Base-by-base conservation (phyloP, 2,329 filamentous ascomycete species). In the Hymenotorrendiella dingleyae region DNA sequence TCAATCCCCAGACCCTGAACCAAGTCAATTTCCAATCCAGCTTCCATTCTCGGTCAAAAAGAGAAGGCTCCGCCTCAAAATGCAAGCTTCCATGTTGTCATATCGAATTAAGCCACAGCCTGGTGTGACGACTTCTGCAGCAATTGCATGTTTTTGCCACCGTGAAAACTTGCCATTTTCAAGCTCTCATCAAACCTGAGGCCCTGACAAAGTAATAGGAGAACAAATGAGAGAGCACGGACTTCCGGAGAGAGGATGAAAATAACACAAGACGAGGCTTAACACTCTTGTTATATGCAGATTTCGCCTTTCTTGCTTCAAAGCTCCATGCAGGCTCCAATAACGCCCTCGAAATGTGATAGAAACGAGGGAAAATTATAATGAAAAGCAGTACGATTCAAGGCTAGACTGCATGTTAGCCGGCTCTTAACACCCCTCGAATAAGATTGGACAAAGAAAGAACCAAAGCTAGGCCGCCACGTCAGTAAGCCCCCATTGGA, bases 401-500 rank as follows among this genome's bases (percentile, higher is more conserved):
- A 19, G 40, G 34, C 14, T 37, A 16, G 14, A 40, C 39, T 52
- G 48, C 47, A 51, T 47, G 46, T 49, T 42, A 51, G 40, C 42
- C 47, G 37, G 50, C 45, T 46, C 48, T 52, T 47, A 45, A 39
- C 22, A 46, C 36, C 27, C 36, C 36, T 39, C 52, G 27, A 53
- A 32, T 41, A 54, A 52, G 52, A 54, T 42, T 41, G 27, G 27
- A 42, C 35, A 34, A 40, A 26, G 36, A 48, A 33, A 46, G 46
- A 55, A 45, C 57, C 59, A 61, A 52, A 54, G 37, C 54, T 36
- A 56, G 48, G 28, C 48, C 48, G 59, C 58, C 59, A 61, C 59
- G 58, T 61, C 52, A 56, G 51, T 54, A 35, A 33, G 29, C 46
- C 47, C 38, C 43, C 43, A 53, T 53, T 57, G 47, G 52, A 46